These are phyloP conservation scores for Phialocephala subalpina DNA, from an alignment of 2,329 filamentous ascomycete genomes.

Conservation along the genomic window DNA sequence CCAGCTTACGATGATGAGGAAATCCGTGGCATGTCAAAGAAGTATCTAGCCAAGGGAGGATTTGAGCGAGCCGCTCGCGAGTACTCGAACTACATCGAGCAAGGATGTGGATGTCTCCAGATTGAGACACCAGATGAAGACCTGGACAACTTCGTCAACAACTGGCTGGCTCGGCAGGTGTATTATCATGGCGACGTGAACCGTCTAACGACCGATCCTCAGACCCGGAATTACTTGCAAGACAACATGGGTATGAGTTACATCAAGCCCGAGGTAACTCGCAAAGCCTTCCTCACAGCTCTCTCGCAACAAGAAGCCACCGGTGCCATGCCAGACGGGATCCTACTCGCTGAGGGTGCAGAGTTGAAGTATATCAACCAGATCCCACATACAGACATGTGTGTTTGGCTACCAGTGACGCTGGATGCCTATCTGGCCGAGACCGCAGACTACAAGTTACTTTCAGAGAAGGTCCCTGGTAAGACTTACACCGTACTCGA, in stretches of 20 bases:
- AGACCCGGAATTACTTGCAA: constrained; percentile 66
- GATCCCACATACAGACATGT: constrained; percentile 67
- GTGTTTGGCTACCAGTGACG: constrained; percentile 63
- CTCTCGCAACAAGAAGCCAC: constrained; percentile 61
- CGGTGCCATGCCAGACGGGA: constrained; percentile 66
- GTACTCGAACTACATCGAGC: constrained; percentile 59
- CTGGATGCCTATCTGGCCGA: constrained; percentile 63
- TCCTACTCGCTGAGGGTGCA: constrained; percentile 59
- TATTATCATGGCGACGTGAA: constrained; percentile 68
- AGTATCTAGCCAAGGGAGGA: constrained; percentile 57
- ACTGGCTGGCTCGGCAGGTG: constrained; percentile 64
- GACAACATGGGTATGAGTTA: constrained; percentile 69
- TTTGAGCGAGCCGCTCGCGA: constrained; percentile 55
- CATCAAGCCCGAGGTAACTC: constrained; percentile 58
- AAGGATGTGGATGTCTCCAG: constrained; percentile 57
- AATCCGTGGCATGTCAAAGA: constrained; percentile 52
- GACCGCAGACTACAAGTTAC: constrained; percentile 59
- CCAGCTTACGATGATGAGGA: constrained; percentile 61
- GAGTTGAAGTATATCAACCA: constrained; percentile 69
- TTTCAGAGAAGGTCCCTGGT: constrained; percentile 54
- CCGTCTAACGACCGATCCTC: constrained; percentile 64
- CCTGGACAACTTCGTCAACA: constrained; percentile 65
- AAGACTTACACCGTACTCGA: constrained; percentile 60
- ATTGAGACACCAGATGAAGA: constrained; percentile 62
- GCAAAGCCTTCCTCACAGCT: constrained; percentile 56